Percentiles rank a stretch among this genome's conserved stretches.
These are phyloP conservation scores for Termitomyces sp. DNA, from an alignment of 768 basidiomycete genomes.

Conservation along the genomic window DNA sequence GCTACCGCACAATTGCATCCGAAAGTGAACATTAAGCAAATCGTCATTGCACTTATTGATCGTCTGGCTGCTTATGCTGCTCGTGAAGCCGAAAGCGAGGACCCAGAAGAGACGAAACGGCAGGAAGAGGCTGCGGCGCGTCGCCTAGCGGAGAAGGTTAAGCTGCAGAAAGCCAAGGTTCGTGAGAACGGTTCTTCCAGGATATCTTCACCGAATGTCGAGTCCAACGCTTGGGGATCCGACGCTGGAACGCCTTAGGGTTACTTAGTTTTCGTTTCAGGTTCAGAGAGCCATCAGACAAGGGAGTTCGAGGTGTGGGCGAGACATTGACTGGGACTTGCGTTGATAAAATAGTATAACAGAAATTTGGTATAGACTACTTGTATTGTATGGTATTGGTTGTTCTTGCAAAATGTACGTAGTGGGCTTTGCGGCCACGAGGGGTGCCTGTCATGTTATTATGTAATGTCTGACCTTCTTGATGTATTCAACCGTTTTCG, in stretches of 20 bases:
- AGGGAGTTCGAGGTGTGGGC: too few species aligned
- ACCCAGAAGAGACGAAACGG: slow-evolving; percentile 88
- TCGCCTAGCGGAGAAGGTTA: slow-evolving; percentile 83
- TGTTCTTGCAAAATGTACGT: too few species aligned
- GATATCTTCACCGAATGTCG: slow-evolving; percentile 28
- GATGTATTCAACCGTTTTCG: too few species aligned
- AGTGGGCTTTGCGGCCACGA: too few species aligned
- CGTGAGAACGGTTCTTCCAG: slow-evolving; percentile 43
- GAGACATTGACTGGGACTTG: too few species aligned
- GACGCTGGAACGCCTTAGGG: slow-evolving; percentile 37
- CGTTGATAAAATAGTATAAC: too few species aligned
- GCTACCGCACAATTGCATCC: slow-evolving; percentile 96
- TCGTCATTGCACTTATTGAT: slow-evolving; percentile 97
- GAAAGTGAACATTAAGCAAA: slow-evolving; percentile 97
- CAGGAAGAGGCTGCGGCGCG: slow-evolving; percentile 92
- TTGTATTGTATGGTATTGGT: too few species aligned
- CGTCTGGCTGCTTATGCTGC: slow-evolving; percentile 94
- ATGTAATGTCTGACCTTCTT: too few species aligned
- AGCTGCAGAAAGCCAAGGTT: slow-evolving; percentile 58
- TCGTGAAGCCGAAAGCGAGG: slow-evolving; percentile 93
- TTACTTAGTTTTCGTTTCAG: too few species aligned
- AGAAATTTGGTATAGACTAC: too few species aligned
- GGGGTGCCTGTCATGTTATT: too few species aligned
- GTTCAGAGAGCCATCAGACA: too few species aligned
- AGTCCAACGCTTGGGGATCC: slow-evolving; percentile 39